Evolutionary conservation across 768 basidiomycete genomes (phyloP), one percentile per base, ranked within the genome.

Genomic region (Hericium erinaceus): DNA sequence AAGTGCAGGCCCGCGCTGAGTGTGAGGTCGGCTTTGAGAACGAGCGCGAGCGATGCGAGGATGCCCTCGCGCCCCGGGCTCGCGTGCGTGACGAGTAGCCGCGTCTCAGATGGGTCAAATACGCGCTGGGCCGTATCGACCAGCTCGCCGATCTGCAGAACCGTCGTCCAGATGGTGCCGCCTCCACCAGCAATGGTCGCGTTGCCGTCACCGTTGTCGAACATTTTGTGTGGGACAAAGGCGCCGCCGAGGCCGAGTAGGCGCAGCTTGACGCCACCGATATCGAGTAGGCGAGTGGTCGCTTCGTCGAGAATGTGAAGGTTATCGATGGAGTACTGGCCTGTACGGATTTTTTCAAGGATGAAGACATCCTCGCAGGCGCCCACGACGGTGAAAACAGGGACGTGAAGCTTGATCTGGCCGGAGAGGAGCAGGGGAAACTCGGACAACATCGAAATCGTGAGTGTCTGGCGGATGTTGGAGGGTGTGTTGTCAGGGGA

Each of bases 81-180:
- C 38, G 93, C 88, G 67, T 98, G 95, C 0, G 92, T 89, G 65
- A 99, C 77, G 60, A 99, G 84, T 16, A 99, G 75, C 65, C 97
- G 89, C 53, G 95, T 98, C 73, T 99, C 97, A 20, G 90, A 81
- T 26, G 82, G 82, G 70, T 99, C 97, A 68, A 83, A 94, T 53
- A 95, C 92, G 61, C 93, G 83, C 68, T 95, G 92, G 0, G 97
- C 92, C 2, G 95, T 98, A 71, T 98, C 97, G 50, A 98, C 89
- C 53, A 99, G 87, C 70, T 99, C 95, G 58, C 97, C 97, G 41
- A 99, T 90, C 70, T 99, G 97, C 24, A 99, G 80, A 4, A 92
- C 90, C 0, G 95, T 98, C 0, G 92, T 91, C 97, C 97, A 99
- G 87, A 98, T 95, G 18, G 95, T 98, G 33, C 97, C 97, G 66